Evolutionary conservation across 148 eudicot genomes (phyloP), one percentile per base, ranked within the genome.

Genomic region (Amaranthus hypochondriacus): DNA sequence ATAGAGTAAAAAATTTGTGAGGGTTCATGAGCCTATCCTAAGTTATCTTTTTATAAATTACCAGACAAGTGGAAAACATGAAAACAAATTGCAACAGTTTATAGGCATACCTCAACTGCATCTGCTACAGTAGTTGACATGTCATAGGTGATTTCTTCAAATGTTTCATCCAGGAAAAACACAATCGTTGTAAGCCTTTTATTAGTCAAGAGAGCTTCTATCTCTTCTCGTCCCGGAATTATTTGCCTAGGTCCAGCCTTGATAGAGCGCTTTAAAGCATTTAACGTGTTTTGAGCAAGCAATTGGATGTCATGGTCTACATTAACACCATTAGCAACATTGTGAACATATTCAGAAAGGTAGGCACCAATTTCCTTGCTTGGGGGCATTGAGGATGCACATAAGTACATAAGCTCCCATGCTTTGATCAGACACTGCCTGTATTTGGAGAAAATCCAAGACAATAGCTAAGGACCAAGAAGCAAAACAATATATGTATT

Each of bases 381-480:
- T 69, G 99, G 99, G 48, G 99, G 97, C 99, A 96, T 92, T 79
- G 96, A 92, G 54, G 97, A 96, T 72, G 99, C 97, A 87, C 96
- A 96, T 69, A 96, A 84, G 74, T 92, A 87, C 96, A 96, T 90
- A 18, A 96, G 85, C 82, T 96, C 99, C 99, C 99, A 96, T 42
- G 94, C 96, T 84, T 86, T 92, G 28, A 89, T 75, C 69, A 92
- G 76, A 79, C 81, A 87, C 61, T 81, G 87, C 87, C 99, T 96
- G 84, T 56, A 75, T 78, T 75, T 56, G 57, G 70, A 68, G 80
- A 73, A 53, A 78, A 52, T 64, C 9, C 71, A 78, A 73, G 51
- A 81, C 52, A 50, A 42, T 43, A 74, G 59, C 21, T 46, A 62
- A 78, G 52, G 62, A 53, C 65, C 66, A 44, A 28, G 43, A 72